phyloP scores from a whole-genome alignment of 305 asterid species.

The Stenogyne calaminthoides region DNA sequence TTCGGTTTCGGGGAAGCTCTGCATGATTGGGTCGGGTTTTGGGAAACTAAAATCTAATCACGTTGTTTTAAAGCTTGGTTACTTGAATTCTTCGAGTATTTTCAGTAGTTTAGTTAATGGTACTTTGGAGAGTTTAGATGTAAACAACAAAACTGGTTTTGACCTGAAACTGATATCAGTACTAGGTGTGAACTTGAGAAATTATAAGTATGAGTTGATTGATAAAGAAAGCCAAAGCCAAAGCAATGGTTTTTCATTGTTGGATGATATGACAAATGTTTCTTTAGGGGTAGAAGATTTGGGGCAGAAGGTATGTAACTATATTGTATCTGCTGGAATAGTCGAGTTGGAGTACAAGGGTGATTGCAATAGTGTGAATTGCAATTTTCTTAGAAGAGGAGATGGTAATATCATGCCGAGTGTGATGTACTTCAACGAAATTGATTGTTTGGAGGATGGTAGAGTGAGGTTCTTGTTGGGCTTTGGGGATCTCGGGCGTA shows the following conservation, averaged over 20 bases:
- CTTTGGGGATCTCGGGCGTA: slow-evolving; percentile 44
- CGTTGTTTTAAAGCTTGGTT: slow-evolving; percentile 77
- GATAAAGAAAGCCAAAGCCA: slow-evolving; percentile 50
- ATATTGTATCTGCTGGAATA: slow-evolving; percentile 41
- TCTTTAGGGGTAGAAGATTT: slow-evolving; percentile 49
- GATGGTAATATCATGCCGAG: slow-evolving; percentile 46
- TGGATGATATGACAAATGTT: slow-evolving; percentile 47
- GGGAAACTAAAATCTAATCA: slow-evolving; percentile 38
- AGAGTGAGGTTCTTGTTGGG: slow-evolving; percentile 67
- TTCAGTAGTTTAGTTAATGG: slow-evolving; percentile 77
- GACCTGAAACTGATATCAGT: slow-evolving; percentile 40
- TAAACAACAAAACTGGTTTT: slow-evolving; percentile 29
- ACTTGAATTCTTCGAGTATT: slow-evolving; percentile 63
- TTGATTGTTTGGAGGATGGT: slow-evolving; percentile 65
- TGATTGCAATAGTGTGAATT: slow-evolving; percentile 62
- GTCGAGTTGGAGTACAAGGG: slow-evolving; percentile 55
- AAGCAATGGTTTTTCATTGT: slow-evolving; percentile 44
- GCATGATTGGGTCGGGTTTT: slow-evolving; percentile 81
- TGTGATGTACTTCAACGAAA: slow-evolving; percentile 49
- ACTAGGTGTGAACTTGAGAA: slow-evolving; percentile 68
- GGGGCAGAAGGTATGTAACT: slow-evolving; percentile 42
- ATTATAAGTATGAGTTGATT: slow-evolving; percentile 71
- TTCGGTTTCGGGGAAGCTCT: slow-evolving; percentile 71
- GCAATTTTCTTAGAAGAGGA: slow-evolving; percentile 57
- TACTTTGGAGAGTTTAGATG: slow-evolving; percentile 48